Evolutionary conservation across 257 asterid species (phyloP), one percentile per base, ranked within the genome.

Genomic region (Solanum etuberosum): DNA sequence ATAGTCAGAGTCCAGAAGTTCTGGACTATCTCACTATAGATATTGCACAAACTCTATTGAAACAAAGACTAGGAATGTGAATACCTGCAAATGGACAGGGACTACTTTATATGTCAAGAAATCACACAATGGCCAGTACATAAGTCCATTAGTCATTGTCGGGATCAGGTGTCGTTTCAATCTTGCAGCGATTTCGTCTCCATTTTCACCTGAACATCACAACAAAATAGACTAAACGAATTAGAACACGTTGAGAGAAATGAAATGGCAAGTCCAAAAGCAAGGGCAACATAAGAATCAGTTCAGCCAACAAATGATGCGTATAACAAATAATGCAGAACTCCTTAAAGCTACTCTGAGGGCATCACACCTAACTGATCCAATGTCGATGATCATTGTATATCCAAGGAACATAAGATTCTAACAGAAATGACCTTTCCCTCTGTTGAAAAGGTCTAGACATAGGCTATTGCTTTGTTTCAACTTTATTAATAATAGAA

Each of bases 41-140:
- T 18, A 71, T 15, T 71, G 8, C 43, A 71, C 46, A 34, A 71
- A 1, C 2, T n/a, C 12, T 6, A 38, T 12, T 77, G 37, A 77
- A 77, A 15, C 59, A 15, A 73, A 85, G 21, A 32, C 14, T 21
- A 32, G 82, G 23, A 68, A 85, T 16, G 27, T 16, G 20, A 85
- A 70, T 38, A 96, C 99, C 98, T 94, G 98, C 67, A 96, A 92
- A 90, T 92, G 98, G 87, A 95, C 94, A 7, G 98, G 98, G 91
- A 96, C 84, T 88, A 92, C 83, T 92, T 92, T 96, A 93, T 88
- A 95, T 32, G 98, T 95, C 83, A 96, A 70, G 92, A 95, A 94
- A 88, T 96, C 99, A 74, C 99, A 96, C 14, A 92, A 9, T 20
- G 99, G 99, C 99, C 98, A 96, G 91, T 88, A 94, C 87, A 96